phyloP scores from a whole-genome alignment of 1,284 basidiomycete species.

The Inonotus hispidus region DNA sequence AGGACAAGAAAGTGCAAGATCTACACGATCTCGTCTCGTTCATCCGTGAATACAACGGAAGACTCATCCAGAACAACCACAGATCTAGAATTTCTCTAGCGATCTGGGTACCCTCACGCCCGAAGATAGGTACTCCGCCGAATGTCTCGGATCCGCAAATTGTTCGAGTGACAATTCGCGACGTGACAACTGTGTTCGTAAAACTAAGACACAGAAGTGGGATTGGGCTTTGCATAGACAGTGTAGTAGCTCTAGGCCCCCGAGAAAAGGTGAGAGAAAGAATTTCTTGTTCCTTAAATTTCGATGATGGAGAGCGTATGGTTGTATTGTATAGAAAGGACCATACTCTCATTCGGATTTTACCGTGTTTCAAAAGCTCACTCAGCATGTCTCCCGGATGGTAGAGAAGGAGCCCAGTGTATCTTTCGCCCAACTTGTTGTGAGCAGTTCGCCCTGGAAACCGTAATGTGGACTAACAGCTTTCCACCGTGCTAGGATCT shows the following conservation, averaged over 20 bases:
- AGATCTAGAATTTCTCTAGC: slow-evolving; percentile 5
- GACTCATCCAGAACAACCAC: slow-evolving; percentile 29
- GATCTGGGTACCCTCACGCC: slow-evolving; percentile 13
- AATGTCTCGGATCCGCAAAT: slow-evolving; percentile 14
- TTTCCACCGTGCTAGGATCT: neutral
- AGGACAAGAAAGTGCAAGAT: neutral
- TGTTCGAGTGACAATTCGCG: slow-evolving; percentile 42
- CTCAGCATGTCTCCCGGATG: slow-evolving; percentile 58
- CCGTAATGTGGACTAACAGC: neutral
- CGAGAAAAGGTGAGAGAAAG: slow-evolving; percentile 50
- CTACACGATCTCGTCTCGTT: slow-evolving; percentile 5
- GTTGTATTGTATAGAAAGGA: slow-evolving; percentile 47
- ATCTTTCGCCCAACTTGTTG: slow-evolving; percentile 44
- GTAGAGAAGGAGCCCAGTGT: slow-evolving; percentile 48
- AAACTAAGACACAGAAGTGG: slow-evolving; percentile 37
- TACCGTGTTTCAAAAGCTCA: slow-evolving; percentile 53
- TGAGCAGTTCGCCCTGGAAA: slow-evolving; percentile 25
- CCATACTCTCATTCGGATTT: slow-evolving; percentile 65
- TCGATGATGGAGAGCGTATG: slow-evolving; percentile 10
- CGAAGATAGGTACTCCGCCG: neutral
- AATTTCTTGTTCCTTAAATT: neutral
- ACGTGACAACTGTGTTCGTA: slow-evolving; percentile 56
- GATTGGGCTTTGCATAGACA: slow-evolving; percentile 44
- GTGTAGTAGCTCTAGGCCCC: slow-evolving; percentile 57
- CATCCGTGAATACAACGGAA: slow-evolving; percentile 21